These are phyloP conservation scores for Eimeria falciformis DNA, from an alignment of 169 alveolate species.

Conservation along the genomic window DNA sequence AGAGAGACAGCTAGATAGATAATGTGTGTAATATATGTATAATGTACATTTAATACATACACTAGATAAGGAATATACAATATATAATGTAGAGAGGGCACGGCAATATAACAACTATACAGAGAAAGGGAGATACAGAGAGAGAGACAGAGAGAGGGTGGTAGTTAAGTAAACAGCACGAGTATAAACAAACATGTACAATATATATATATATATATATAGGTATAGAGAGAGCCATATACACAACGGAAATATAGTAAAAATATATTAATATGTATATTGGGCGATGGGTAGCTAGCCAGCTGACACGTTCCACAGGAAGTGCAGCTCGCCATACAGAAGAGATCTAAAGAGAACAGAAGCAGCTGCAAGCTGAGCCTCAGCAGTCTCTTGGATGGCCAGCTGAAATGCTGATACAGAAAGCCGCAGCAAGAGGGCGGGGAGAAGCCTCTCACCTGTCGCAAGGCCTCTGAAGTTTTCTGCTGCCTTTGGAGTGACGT, in stretches of 20 bases:
- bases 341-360: background rate
- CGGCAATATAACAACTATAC: background rate
- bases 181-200: background rate
- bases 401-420: too few relatives aligned
- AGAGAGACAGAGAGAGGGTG: background rate
- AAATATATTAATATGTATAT: too few relatives aligned
- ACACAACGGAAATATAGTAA: background rate
- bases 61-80: too few relatives aligned
- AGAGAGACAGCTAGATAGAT: too few relatives aligned
- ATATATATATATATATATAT: too few relatives aligned
- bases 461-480: constrained; percentile 96
- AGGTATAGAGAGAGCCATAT: background rate
- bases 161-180: background rate
- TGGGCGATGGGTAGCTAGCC: background rate
- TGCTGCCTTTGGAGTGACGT: constrained; percentile 95
- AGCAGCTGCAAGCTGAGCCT: background rate
- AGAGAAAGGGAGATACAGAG: background rate
- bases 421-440: background rate
- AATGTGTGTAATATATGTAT: too few relatives aligned
- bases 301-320: background rate
- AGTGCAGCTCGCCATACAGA: background rate
- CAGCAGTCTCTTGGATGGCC: background rate
- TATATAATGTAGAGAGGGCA: too few relatives aligned
- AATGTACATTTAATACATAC: too few relatives aligned
- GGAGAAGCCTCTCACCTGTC: constrained; percentile 85